phyloP scores from a whole-genome alignment of 441 rosid species.

The Gossypium laxum region DNA sequence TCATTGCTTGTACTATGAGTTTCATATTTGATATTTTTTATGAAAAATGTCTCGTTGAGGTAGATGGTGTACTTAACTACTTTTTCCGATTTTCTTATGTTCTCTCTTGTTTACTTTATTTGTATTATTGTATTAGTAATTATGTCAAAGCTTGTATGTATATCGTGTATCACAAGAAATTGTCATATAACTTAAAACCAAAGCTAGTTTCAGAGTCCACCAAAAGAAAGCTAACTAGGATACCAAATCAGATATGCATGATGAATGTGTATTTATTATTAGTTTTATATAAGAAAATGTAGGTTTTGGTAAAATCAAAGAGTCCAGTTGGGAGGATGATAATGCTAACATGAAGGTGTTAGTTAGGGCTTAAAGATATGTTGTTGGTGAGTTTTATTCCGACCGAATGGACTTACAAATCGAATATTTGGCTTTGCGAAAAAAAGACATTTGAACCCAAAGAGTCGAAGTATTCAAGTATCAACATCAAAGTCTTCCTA shows the following conservation, averaged over 20 bases:
- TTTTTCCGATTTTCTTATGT: no score
- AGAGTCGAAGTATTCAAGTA: background rate
- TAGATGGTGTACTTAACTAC: no score
- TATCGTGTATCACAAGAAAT: no score
- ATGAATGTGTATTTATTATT: background rate
- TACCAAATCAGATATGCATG: background rate
- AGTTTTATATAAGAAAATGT: background rate
- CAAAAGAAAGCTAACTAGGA: background rate
- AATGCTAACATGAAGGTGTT: background rate
- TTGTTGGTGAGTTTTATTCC: constrained; percentile 32
- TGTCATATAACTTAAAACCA: no score
- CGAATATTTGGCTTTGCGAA: constrained; percentile 13
- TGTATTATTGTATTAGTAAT: no score
- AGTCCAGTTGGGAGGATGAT: background rate
- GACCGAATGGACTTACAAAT: constrained; percentile 24
- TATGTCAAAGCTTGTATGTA: no score
- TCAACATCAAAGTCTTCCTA: constrained; percentile 17
- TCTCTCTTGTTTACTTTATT: no score
- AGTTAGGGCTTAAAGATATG: constrained; percentile 14
- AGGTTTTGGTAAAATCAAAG: background rate
- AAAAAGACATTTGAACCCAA: background rate
- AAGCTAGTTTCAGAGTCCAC: no score
- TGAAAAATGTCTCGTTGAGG: no score
- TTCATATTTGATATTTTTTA: no score
- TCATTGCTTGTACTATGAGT: no score